Evolutionary conservation across 2,329 filamentous ascomycete species (phyloP), one percentile per base, ranked within the genome.

Genomic region (Colletotrichum zoysiae): DNA sequence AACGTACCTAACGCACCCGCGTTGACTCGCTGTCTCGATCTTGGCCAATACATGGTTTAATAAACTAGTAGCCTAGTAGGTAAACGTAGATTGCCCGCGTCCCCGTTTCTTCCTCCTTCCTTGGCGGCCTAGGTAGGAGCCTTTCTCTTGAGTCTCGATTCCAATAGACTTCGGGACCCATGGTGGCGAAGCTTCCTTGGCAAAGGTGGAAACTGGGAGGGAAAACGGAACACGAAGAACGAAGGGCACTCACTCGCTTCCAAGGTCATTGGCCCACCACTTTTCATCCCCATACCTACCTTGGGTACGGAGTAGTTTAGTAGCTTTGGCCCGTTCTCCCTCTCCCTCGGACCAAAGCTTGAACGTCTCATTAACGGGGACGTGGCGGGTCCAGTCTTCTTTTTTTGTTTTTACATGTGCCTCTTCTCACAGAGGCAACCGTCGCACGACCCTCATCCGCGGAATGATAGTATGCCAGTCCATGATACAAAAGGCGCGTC

Each of bases 121-220:
- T 33, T 30, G 23, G 42, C 42, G 42, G 18, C 48, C 48, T 51
- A 1, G 35, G 35, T 38, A 11, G 50, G n/a, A n/a, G n/a, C n/a
- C 26, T 12, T n/a, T n/a, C 6, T 16, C 48, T 35, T 23, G 46
- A n/a, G 8, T 20, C 40, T 48, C 30, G 46, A 16, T 51, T 12
- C 33, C 18, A 26, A 30, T 40, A 33, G 44, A 57, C 3, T n/a
- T 9, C 30, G 46, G 40, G 30, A 56, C 55, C 65, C 38, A 65
- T 70, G 59, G 70, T 70, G 70, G 70, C 70, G 70, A 72, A 72
- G 70, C 70, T 72, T 61, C 65, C 70, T 72, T 72, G 70, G 70
- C 70, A 66, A 64, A 50, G 66, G 60, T 68, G 51, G 65, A 23
- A 35, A 40, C 30, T 14, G 12, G n/a, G 35, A 23, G 51, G 33